Base-by-base conservation (phyloP, 805 yeast species). In the Kluyveromyces dobzhanskii region DNA sequence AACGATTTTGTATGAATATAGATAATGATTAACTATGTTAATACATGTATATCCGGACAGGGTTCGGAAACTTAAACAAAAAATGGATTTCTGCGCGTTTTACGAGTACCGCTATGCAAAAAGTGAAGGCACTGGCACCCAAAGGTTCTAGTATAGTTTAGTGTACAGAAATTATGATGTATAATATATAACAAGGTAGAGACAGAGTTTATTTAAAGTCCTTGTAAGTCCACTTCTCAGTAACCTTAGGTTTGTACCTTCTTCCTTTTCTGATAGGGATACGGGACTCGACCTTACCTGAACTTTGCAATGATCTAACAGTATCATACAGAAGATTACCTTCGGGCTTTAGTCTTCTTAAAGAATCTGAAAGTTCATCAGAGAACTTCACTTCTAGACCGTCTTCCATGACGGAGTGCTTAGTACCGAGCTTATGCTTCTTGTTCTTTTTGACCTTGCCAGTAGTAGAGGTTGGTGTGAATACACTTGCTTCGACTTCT, bases 141-240 rank as follows among this genome's bases (percentile, higher is more conserved):
- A n/a, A n/a, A n/a, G n/a, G n/a, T n/a, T n/a, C 9, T 9, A 6
- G 24, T 21, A 9, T 21, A 21, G 6, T 21, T 21, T 21, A 21
- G 6, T 21, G 24, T 21, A 21, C 24, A 21, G 9, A 21, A 6
- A 9, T 6, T 21, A 21, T 9, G 24, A n/a, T n/a, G 24, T 6
- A 21, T 21, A 9, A 21, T 21, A 9, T 21, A 21, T 21, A 21
- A 9, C 6, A 21, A 21, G 24, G 9, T 6, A 21, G 9, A 9
- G n/a, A n/a, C 13, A 27, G 11, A 27, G 44, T 40, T 53, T 67
- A 80, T 64, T 80, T 80, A 56, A 84, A 85, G 64, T 90, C 94
- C 66, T 90, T 90, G 65, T 83, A 85, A 25, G 88, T 74, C 94
- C 94, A 86, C 65, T 88, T 90, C 61, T 90, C 96, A 23, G 94